phyloP scores from a whole-genome alignment of 106 monocot species.

The Platanthera guangdongensis region DNA sequence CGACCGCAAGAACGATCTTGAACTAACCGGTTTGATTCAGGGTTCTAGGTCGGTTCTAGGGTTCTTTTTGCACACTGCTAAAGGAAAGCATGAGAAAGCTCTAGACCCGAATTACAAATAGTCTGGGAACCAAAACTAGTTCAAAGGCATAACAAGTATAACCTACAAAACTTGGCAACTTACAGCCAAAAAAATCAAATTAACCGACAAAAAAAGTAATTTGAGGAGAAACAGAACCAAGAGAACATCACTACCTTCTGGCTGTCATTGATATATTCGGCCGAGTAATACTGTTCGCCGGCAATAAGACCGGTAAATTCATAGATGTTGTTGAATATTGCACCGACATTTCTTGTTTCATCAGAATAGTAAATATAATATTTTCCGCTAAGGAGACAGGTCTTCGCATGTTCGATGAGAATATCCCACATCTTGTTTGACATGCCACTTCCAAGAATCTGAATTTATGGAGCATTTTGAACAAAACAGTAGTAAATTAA shows the following conservation, averaged over 20 bases:
- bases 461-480: background rate
- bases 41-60: too few relatives aligned
- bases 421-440: conserved; percentile 77
- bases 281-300: conserved; percentile 40
- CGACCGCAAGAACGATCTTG: too few relatives aligned
- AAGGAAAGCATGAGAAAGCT: too few relatives aligned
- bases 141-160: too few relatives aligned
- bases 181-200: too few relatives aligned
- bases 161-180: too few relatives aligned
- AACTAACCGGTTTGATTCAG: too few relatives aligned
- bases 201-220: too few relatives aligned
- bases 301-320: conserved; percentile 57
- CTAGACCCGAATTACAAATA: too few relatives aligned
- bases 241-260: conserved; percentile 39
- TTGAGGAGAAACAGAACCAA: background rate
- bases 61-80: too few relatives aligned
- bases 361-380: conserved; percentile 55
- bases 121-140: too few relatives aligned
- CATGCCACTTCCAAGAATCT: conserved; percentile 74
- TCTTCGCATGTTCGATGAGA: conserved; percentile 67
- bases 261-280: conserved; percentile 39
- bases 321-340: conserved; percentile 60
- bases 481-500: background rate
- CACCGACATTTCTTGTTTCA: conserved; percentile 39
- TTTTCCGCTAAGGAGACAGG: conserved; percentile 58